phyloP scores from a whole-genome alignment of 2,329 filamentous ascomycete species.

The Rutstroemia sp. region DNA sequence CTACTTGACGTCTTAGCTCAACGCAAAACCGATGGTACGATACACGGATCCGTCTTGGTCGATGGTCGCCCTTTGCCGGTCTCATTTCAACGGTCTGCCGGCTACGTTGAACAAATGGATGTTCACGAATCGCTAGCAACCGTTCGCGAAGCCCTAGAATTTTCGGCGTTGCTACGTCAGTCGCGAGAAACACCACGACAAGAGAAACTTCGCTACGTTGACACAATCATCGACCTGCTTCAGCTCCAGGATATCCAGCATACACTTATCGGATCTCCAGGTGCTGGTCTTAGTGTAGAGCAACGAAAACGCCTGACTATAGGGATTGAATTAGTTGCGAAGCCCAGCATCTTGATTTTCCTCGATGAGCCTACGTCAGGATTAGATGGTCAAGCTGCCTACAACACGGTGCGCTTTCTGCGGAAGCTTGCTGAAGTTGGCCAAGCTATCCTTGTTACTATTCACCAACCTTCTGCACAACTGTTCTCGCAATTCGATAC shows the following conservation, averaged over 20 bases:
- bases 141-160: conserved; percentile 78
- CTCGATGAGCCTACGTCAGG: conserved; percentile 55
- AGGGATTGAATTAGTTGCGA: conserved; percentile 49
- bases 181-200: conserved; percentile 59
- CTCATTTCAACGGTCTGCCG: conserved; percentile 85
- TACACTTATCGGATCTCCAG: conserved; percentile 56
- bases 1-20: conserved; percentile 80
- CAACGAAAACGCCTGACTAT: conserved; percentile 57
- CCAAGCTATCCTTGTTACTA: conserved; percentile 47
- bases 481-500: conserved; percentile 52
- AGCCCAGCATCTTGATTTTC: conserved; percentile 52
- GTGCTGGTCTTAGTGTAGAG: conserved; percentile 53
- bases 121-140: conserved; percentile 77
- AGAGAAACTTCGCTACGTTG: conserved; percentile 80
- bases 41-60: conserved; percentile 72
- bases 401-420: conserved; percentile 55
- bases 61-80: conserved; percentile 59
- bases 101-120: conserved; percentile 67
- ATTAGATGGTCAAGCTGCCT: conserved; percentile 56
- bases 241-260: conserved; percentile 61
- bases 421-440: conserved; percentile 50
- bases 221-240: conserved; percentile 61
- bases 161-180: conserved; percentile 81
- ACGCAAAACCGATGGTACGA: conserved; percentile 80
- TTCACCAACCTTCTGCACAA: conserved; percentile 47